phyloP scores from a whole-genome alignment of 371 early-diverging fungal genomes.

The Funneliformis caledonium region DNA sequence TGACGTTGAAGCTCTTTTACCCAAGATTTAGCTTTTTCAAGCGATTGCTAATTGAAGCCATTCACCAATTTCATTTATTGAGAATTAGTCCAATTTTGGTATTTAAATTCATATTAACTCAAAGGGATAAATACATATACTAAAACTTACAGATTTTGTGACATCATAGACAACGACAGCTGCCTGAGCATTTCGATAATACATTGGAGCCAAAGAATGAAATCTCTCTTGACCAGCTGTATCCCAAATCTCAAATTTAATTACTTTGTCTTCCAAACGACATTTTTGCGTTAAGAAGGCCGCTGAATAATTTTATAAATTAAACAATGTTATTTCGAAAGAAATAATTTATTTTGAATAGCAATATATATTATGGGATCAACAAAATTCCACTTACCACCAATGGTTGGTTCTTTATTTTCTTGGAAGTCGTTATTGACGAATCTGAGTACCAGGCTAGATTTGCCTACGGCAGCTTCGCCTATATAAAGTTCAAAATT shows the following conservation, averaged over 20 bases:
- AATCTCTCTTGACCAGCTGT: slow-evolving; percentile 94
- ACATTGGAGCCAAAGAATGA: slow-evolving; percentile 97
- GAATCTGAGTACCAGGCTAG: slow-evolving; percentile 83
- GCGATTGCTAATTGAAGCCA: slow-evolving; percentile 68
- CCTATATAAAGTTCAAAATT: slow-evolving; percentile 54
- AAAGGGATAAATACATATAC: not conserved
- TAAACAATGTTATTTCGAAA: not conserved
- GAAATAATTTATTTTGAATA: not conserved
- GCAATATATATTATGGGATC: not conserved
- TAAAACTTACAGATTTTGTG: slow-evolving; percentile 79
- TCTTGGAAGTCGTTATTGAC: slow-evolving; percentile 94
- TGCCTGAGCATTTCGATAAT: slow-evolving; percentile 97
- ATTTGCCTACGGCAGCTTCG: slow-evolving; percentile 88
- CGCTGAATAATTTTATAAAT: slow-evolving; percentile 47
- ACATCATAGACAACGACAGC: slow-evolving; percentile 98
- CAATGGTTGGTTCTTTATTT: slow-evolving; percentile 97
- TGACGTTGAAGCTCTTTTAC: slow-evolving; percentile 96
- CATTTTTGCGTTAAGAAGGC: slow-evolving; percentile 83
- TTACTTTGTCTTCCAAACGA: slow-evolving; percentile 66
- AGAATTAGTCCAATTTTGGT: not conserved
- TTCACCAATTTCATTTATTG: slow-evolving; percentile 1
- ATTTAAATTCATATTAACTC: not conserved
- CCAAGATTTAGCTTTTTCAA: slow-evolving; percentile 98
- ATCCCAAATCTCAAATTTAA: slow-evolving; percentile 93
- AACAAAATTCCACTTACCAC: slow-evolving; percentile 59